These are phyloP conservation scores for Trichosporon coremiiforme DNA, from an alignment of 1,284 basidiomycete genomes.

Conservation along the genomic window DNA sequence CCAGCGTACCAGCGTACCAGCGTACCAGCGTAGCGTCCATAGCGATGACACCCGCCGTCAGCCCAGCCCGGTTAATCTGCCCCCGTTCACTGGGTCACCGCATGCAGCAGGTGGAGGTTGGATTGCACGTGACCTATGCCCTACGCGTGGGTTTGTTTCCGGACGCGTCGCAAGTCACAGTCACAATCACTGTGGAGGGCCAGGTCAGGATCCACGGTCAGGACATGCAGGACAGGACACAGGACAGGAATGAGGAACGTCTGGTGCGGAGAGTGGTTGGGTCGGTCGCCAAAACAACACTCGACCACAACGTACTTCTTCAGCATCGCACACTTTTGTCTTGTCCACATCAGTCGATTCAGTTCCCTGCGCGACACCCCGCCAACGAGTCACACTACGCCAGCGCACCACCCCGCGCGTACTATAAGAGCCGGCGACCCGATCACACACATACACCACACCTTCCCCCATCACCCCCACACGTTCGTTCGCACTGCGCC, in stretches of 20 bases:
- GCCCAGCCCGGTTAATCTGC: neutral
- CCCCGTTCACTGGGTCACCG: neutral
- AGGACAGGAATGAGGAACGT: neutral
- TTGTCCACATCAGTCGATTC: neutral
- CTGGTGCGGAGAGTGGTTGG: neutral
- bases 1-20: no score
- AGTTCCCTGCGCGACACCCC: neutral
- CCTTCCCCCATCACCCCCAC: slow-evolving; percentile 4
- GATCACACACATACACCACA: neutral
- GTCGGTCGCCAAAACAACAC: slow-evolving; percentile 12
- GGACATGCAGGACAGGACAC: neutral
- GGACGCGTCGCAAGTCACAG: neutral
- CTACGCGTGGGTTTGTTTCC: slow-evolving; percentile 13
- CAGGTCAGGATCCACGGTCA: neutral
- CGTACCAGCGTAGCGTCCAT: neutral
- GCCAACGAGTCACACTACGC: neutral
- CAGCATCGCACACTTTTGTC: neutral
- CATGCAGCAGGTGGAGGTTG: neutral
- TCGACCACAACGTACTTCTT: neutral
- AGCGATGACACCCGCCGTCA: neutral
- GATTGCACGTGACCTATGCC: neutral
- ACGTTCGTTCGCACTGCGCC: neutral
- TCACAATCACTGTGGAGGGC: neutral
- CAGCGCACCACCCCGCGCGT: neutral
- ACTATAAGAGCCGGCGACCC: neutral